A percentile compares a stretch with the other conserved stretches of the same genome.
Conservation (phyloP, 768 basidiomycete species). For the Phlebiopsis gigantea region DNA sequence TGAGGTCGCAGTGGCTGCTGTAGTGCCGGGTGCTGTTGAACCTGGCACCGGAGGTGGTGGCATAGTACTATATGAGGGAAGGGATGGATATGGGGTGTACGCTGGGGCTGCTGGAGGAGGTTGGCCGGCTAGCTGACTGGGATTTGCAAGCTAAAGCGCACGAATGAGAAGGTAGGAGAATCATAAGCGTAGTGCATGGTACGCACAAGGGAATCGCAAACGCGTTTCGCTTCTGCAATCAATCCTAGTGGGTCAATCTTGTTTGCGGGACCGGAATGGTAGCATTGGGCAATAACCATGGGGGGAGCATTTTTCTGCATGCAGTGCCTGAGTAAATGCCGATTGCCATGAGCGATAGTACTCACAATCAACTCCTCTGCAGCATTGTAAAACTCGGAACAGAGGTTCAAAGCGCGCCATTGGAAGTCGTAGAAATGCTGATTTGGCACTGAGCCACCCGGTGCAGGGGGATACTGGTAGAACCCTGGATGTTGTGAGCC, state of each 20-base stretch:
- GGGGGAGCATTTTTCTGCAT: conserved; percentile 54
- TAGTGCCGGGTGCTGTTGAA: conserved; percentile 24
- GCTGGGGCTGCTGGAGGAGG: conserved; percentile 35
- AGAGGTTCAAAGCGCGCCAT: conserved; percentile 77
- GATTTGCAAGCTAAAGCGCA: conserved; percentile 58
- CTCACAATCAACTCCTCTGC: conserved; percentile 80
- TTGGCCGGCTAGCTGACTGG: conserved; percentile 58
- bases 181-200: background rate
- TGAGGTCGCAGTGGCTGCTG: conserved; percentile 31
- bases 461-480: conserved; percentile 40
- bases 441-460: conserved; percentile 51
- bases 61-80: conserved; percentile 16
- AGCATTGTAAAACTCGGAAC: conserved; percentile 81
- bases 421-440: conserved; percentile 84
- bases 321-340: background rate
- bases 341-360: conserved; percentile 19
- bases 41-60: conserved; percentile 26
- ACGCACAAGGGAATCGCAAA: conserved; percentile 70
- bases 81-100: conserved; percentile 20
- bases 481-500: conserved; percentile 29
- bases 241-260: conserved; percentile 72
- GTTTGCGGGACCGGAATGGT: conserved; percentile 62
- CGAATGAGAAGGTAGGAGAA: background rate
- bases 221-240: conserved; percentile 71
- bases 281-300: conserved; percentile 74